These are phyloP conservation scores for Pythium aquatile DNA, from an alignment of 352 stramenopile species.

Conservation along the genomic window DNA sequence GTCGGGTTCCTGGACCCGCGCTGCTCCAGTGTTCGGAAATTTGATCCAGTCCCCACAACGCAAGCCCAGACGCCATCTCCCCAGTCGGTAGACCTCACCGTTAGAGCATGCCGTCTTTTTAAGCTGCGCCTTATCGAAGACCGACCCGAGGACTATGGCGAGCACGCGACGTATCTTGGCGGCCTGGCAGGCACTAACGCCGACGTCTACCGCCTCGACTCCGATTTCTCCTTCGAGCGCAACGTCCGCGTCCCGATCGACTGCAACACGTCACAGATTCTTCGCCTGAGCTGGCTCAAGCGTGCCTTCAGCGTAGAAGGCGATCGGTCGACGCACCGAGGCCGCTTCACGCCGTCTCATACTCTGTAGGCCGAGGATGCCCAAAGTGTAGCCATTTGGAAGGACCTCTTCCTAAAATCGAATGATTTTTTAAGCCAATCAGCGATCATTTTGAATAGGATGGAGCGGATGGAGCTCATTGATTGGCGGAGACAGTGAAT, in stretches of 20 bases:
- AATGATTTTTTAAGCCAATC: slow-evolving; percentile 9
- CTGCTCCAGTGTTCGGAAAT: slow-evolving; percentile 14
- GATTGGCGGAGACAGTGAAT: slow-evolving; percentile 17
- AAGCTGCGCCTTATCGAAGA: slow-evolving; percentile 43
- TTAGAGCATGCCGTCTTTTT: slow-evolving; percentile 40
- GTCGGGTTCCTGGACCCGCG: slow-evolving; percentile 33
- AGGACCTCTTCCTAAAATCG: neutral
- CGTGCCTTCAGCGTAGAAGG: slow-evolving; percentile 42
- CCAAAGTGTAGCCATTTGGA: slow-evolving; percentile 18
- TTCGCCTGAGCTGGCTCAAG: slow-evolving; percentile 47
- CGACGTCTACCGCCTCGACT: slow-evolving; percentile 36
- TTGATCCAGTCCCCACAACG: neutral
- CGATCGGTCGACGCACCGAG: slow-evolving; percentile 37
- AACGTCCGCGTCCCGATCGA: slow-evolving; percentile 35
- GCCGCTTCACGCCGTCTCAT: slow-evolving; percentile 29
- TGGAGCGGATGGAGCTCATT: neutral
- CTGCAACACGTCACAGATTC: slow-evolving; percentile 55
- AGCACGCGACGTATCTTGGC: slow-evolving; percentile 42
- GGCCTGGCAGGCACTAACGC: neutral
- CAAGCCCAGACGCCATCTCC: neutral
- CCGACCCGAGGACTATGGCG: slow-evolving; percentile 53
- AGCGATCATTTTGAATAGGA: neutral
- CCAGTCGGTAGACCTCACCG: neutral
- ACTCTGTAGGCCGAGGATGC: neutral
- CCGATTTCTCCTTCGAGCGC: slow-evolving; percentile 38